Evolutionary conservation across 345 rosid genomes (phyloP).

Genomic region (Orychophragmus violaceus): DNA sequence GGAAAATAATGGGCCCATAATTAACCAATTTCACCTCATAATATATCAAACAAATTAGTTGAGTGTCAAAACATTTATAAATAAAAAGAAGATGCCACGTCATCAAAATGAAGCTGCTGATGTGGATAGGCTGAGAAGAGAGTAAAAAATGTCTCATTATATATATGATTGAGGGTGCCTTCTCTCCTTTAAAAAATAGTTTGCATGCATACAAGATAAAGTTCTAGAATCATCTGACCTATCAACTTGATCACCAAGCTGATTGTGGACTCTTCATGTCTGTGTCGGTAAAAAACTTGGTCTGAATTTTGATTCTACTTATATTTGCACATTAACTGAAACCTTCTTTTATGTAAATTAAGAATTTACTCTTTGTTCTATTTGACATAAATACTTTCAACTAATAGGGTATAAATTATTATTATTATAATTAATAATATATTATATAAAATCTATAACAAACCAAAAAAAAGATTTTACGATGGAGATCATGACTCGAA

Average conservation of each 20-base stretch:
- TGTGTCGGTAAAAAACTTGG: not conserved
- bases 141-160: too few relatives aligned
- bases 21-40: too few relatives aligned
- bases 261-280: not conserved
- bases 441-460: not conserved
- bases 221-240: not conserved
- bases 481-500: too few relatives aligned
- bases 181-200: not conserved
- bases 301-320: not conserved
- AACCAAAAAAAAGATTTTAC: too few relatives aligned
- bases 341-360: not conserved
- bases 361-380: not conserved
- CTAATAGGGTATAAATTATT: not conserved
- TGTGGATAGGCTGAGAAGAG: too few relatives aligned
- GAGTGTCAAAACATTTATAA: too few relatives aligned
- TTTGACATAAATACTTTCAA: not conserved
- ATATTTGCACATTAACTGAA: not conserved
- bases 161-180: too few relatives aligned
- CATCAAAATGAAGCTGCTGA: too few relatives aligned
- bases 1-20: too few relatives aligned
- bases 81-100: too few relatives aligned
- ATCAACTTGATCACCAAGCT: not conserved
- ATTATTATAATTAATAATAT: not conserved
- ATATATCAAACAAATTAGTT: too few relatives aligned
- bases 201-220: not conserved